A percentile compares a stretch with the other conserved stretches of the same genome.
These are phyloP conservation scores for Leccinum sublutescens DNA, from an alignment of 768 basidiomycete species.

Conservation along the genomic window DNA sequence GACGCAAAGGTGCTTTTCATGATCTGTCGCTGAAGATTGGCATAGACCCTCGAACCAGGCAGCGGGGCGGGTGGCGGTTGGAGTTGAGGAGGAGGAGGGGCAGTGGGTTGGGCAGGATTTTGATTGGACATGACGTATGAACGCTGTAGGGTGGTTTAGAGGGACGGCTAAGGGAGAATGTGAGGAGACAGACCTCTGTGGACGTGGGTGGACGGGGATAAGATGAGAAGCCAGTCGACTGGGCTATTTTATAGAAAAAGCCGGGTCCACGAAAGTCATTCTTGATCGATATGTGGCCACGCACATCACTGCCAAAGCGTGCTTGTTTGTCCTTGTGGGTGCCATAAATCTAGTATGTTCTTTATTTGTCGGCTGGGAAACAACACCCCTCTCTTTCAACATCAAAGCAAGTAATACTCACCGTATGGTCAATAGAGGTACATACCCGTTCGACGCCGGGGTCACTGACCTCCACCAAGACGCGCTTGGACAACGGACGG, in stretches of 20 bases:
- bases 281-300: constrained; percentile 30
- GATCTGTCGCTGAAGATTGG: constrained; percentile 17
- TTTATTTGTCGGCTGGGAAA: constrained; percentile 35
- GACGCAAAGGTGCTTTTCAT: constrained; percentile 18
- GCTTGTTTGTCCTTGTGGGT: constrained; percentile 49
- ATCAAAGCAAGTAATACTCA: constrained; percentile 4
- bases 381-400: constrained; percentile 3
- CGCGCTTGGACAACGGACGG: neutral
- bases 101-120: constrained; percentile 9
- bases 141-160: constrained; percentile 5
- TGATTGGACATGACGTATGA: constrained; percentile 17
- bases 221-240: neutral
- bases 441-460: neutral
- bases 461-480: neutral
- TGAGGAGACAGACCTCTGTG: constrained; percentile 5
- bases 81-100: constrained; percentile 2
- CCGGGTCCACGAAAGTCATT: constrained; percentile 32
- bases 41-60: constrained; percentile 21
- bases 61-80: constrained; percentile 7
- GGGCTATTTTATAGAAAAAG: constrained; percentile 24
- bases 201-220: neutral
- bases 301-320: constrained; percentile 30
- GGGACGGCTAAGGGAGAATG: neutral
- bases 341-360: constrained; percentile 22
- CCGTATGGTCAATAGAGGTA: neutral